Base-by-base conservation (phyloP, 441 rosid species). In the Arabidopsis lyrata region DNA sequence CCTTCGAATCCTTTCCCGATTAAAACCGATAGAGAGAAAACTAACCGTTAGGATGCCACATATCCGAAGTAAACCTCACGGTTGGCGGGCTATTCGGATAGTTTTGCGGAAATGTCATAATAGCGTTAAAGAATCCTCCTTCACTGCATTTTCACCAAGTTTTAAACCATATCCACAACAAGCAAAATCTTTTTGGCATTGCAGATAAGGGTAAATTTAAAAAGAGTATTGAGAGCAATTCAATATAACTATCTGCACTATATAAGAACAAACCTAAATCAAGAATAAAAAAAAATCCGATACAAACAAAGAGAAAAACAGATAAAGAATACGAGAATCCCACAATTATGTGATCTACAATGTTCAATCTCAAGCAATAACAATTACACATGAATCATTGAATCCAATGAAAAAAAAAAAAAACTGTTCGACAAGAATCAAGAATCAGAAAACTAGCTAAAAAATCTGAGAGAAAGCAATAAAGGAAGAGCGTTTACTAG, bases 1-100 rank as follows among this genome's bases (percentile, higher is more conserved):
- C 35, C 55, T 68, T 24, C 2, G 12, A 35, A 4, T 66, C 45
- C 3, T 49, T 20, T 12, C 8, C 1, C 11, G 1, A 38, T 4
- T 2, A 36, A 72, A 64, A 55, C 10, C 1, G 14, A 20, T 35
- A 50, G 35, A 38, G 56, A 32, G 48, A 56, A 27, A 36, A 73
- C 83, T 54, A 69, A 87, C 91, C 87, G 36, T 87, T 85, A 35
- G 91, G 91, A 77, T 87, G 89, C 91, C 91, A 87, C 6, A 87
- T 47, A 68, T 85, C 89, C 4, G 88, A 87, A 50, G 83, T 85
- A 84, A 87, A 87, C 77, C 76, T 74, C 41, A 85, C 86, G 0
- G 85, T 78, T 6, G 91, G 89, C 5, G 89, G 91, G 49, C 88
- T 87, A 53, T 78, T 63, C 0, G 88, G 91, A 24, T 87, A 87